Evolutionary conservation across 129 eudicot genomes (phyloP).

Genomic region (Gnaphalium uliginosum): DNA sequence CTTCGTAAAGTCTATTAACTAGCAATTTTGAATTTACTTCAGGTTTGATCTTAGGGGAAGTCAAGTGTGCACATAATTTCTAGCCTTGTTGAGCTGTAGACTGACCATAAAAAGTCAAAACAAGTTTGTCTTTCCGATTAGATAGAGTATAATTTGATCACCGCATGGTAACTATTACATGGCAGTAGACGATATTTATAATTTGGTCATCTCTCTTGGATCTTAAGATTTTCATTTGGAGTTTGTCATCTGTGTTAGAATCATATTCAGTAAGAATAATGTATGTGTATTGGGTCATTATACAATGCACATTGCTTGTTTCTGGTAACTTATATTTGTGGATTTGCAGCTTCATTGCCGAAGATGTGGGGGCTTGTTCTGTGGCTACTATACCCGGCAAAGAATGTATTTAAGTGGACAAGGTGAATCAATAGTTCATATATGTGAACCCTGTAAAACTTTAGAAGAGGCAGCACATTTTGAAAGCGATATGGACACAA

Average conservation of each 20-base stretch:
- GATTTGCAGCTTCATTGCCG: slow-evolving; percentile 91
- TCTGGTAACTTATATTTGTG: not conserved
- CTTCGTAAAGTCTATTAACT: no score
- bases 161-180: not conserved
- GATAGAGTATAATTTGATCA: not conserved
- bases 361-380: slow-evolving; percentile 86
- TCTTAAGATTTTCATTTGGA: not conserved
- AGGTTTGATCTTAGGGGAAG: not conserved
- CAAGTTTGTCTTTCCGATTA: not conserved
- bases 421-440: slow-evolving; percentile 93
- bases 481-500: slow-evolving; percentile 85
- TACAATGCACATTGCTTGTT: not conserved
- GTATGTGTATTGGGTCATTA: not conserved
- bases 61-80: not conserved
- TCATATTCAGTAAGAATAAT: not conserved
- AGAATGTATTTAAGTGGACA: slow-evolving; percentile 91
- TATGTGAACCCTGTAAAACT: slow-evolving; percentile 91
- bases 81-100: not conserved
- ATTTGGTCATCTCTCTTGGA: not conserved
- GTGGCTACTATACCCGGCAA: slow-evolving; percentile 74
- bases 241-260: slow-evolving; percentile 7
- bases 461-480: slow-evolving; percentile 92
- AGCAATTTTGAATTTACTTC: no score
- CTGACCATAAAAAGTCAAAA: not conserved
- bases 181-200: not conserved